These are phyloP conservation scores for Penicillium sp. DNA, from an alignment of 2,329 filamentous ascomycete genomes.

Conservation along the genomic window DNA sequence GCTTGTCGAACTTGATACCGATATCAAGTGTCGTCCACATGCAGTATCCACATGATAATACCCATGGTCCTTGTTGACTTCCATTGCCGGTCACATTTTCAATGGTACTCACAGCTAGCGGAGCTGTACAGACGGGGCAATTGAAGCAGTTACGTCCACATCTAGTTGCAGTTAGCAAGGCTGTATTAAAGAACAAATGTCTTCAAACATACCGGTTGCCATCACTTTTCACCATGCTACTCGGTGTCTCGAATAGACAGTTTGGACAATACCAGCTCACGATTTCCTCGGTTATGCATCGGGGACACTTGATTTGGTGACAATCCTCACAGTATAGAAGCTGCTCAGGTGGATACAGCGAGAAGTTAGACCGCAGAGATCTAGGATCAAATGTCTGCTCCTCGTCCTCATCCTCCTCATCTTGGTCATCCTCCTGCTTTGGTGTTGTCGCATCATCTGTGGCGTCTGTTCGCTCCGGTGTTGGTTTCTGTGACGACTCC, in stretches of 20 bases:
- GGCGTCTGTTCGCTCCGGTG: conserved; percentile 19
- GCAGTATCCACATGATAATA: conserved; percentile 86
- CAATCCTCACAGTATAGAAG: conserved; percentile 97
- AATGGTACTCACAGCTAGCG: conserved; percentile 71
- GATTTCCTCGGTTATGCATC: conserved; percentile 90
- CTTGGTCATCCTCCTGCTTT: conserved; percentile 20
- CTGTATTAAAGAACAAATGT: not conserved
- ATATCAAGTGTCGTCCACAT: conserved; percentile 90
- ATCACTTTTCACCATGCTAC: conserved; percentile 86
- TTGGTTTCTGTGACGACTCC: conserved; percentile 34
- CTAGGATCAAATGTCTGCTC: conserved; percentile 83
- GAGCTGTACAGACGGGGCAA: conserved; percentile 83
- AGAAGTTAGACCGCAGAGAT: conserved; percentile 81
- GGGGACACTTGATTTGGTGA: conserved; percentile 88
- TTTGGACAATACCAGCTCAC: conserved; percentile 93
- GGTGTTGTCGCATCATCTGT: conserved; percentile 2
- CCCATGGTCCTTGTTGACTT: conserved; percentile 62
- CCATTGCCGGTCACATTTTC: conserved; percentile 53
- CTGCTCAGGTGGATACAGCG: conserved; percentile 88
- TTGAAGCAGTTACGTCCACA: conserved; percentile 95
- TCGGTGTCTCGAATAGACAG: conserved; percentile 94
- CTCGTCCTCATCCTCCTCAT: conserved; percentile 58
- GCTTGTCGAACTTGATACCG: conserved; percentile 84
- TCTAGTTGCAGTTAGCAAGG: conserved; percentile 45
- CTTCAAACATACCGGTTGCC: conserved; percentile 73